These are phyloP conservation scores for Pseudogymnoascus sp. DNA, from an alignment of 2,329 filamentous ascomycete species.

Conservation along the genomic window DNA sequence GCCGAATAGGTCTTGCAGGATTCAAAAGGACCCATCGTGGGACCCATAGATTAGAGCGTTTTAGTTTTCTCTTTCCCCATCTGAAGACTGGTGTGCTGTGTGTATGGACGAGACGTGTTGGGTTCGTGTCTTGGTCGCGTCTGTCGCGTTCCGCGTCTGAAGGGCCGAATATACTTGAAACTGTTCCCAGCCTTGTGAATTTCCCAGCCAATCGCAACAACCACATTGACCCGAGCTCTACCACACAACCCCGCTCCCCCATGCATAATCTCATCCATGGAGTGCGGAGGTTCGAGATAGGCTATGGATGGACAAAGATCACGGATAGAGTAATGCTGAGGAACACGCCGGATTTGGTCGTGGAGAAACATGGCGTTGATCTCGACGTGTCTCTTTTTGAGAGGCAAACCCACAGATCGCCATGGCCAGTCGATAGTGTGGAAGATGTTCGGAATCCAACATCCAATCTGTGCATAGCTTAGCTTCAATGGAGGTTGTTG, in stretches of 20 bases:
- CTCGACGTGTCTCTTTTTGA: conserved; percentile 6
- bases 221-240: conserved; percentile 1
- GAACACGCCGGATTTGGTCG: conserved; percentile 7
- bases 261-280: conserved; percentile 5
- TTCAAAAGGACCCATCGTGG: background rate
- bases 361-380: conserved; percentile 8
- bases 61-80: background rate
- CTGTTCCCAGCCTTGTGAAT: conserved; percentile 8
- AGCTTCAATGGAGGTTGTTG: background rate
- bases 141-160: conserved; percentile 9
- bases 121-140: conserved; percentile 8
- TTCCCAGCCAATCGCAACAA: background rate
- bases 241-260: background rate
- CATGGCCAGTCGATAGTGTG: conserved; percentile 2
- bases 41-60: background rate
- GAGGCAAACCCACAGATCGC: conserved; percentile 5
- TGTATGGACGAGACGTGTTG: conserved; percentile 1
- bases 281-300: conserved; percentile 1
- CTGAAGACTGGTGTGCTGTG: background rate
- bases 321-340: conserved; percentile 5
- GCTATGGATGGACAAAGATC: background rate
- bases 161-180: conserved; percentile 7
- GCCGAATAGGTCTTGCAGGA: background rate
- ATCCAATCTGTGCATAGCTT: background rate
- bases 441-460: conserved; percentile 2